Conservation (phyloP, 495 filamentous ascomycete genomes). For the Lasiosphaeris hirsuta region DNA sequence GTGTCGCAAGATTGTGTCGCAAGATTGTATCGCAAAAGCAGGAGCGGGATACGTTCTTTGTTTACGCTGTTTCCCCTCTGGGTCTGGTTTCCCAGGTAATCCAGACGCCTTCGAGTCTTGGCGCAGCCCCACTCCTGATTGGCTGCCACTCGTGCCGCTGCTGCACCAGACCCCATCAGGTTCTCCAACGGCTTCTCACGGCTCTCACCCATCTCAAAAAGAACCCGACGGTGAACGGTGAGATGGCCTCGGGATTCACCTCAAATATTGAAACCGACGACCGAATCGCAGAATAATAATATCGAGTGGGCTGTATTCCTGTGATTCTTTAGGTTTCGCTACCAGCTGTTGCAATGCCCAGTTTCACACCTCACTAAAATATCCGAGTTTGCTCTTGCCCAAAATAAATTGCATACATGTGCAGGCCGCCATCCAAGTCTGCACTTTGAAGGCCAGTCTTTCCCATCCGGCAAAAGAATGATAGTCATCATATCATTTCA, state of each 20-base stretch:
- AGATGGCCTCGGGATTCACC: too few relatives aligned
- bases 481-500: conserved; percentile 6
- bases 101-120: not conserved
- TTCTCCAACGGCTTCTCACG: too few relatives aligned
- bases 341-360: too few relatives aligned
- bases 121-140: not conserved
- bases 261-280: too few relatives aligned
- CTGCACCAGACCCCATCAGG: too few relatives aligned
- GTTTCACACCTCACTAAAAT: too few relatives aligned
- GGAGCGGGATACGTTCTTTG: conserved; percentile 13
- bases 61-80: conserved; percentile 22
- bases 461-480: conserved; percentile 16
- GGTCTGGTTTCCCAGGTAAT: conserved; percentile 24
- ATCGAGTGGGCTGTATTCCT: too few relatives aligned
- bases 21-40: not conserved
- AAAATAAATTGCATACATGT: not conserved
- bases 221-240: too few relatives aligned
- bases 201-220: too few relatives aligned
- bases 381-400: too few relatives aligned
- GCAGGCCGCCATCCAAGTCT: not conserved
- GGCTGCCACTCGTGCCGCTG: not conserved
- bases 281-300: too few relatives aligned
- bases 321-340: too few relatives aligned
- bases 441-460: not conserved
- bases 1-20: conserved; percentile 1